A percentile compares a stretch with the other conserved stretches of the same genome.
Evolutionary conservation across 1,139 yeast genomes (phyloP).

Genomic region (Blastobotrys indianensis): DNA sequence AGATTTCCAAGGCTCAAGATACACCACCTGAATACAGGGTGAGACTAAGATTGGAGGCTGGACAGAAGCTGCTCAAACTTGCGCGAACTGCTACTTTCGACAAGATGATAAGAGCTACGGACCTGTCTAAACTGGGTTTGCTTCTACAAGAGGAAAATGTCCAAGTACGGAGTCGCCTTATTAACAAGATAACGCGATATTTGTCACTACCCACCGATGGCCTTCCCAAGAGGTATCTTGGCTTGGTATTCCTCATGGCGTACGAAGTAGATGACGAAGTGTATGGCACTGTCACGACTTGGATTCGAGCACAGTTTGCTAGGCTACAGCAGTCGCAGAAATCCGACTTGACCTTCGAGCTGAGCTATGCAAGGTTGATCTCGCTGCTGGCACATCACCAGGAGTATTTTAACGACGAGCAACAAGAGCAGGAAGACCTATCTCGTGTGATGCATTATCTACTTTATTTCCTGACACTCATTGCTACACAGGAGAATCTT

Average conservation of each 20-base stretch:
- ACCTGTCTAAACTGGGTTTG: constrained; percentile 49
- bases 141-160: constrained; percentile 63
- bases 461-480: constrained; percentile 51
- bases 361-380: constrained; percentile 58
- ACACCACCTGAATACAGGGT: constrained; percentile 62
- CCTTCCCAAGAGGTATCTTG: constrained; percentile 61
- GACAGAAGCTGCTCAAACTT: constrained; percentile 56
- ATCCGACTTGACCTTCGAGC: constrained; percentile 45
- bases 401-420: constrained; percentile 46
- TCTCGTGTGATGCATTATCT: constrained; percentile 40
- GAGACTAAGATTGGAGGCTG: constrained; percentile 64
- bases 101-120: constrained; percentile 46
- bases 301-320: constrained; percentile 61
- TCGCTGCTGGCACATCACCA: constrained; percentile 74
- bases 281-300: constrained; percentile 51
- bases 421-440: constrained; percentile 16
- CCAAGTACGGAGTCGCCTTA: constrained; percentile 51
- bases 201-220: constrained; percentile 41
- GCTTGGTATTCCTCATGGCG: constrained; percentile 66
- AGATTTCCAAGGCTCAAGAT: constrained; percentile 49
- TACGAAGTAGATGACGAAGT: constrained; percentile 59
- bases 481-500: constrained; percentile 62
- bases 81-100: constrained; percentile 54
- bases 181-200: constrained; percentile 47
- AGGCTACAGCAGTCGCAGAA: constrained; percentile 30